Conservation (phyloP, 2,329 filamentous ascomycete genomes). For the Cercospora canescens region DNA sequence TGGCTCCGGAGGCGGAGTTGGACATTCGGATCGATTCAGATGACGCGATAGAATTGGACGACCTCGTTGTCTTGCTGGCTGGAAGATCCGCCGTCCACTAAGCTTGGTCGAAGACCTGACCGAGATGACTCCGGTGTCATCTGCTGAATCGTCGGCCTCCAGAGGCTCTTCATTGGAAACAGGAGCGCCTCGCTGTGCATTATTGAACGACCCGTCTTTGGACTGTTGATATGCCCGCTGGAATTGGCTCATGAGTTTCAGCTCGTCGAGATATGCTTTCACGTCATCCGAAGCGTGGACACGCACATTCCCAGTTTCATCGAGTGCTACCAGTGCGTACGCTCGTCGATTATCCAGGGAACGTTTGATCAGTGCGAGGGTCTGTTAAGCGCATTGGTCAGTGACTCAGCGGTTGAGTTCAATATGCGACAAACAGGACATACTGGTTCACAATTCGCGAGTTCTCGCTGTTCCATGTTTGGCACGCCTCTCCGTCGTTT, state of each 20-base stretch:
- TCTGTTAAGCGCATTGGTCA: neutral
- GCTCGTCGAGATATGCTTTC: constrained; percentile 14
- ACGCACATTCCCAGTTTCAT: constrained; percentile 16
- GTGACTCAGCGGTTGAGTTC: neutral
- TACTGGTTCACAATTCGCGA: neutral
- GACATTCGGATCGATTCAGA: neutral
- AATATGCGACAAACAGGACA: neutral
- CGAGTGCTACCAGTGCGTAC: constrained; percentile 16
- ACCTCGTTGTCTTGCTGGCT: constrained; percentile 12
- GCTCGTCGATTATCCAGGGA: constrained; percentile 7
- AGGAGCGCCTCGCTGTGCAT: neutral
- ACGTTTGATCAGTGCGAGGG: constrained; percentile 5
- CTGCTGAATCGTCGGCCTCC: neutral
- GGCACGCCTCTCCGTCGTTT: neutral
- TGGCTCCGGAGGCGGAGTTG: constrained; percentile 3
- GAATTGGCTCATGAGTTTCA: constrained; percentile 1
- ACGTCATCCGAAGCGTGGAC: constrained; percentile 11
- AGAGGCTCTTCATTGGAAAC: neutral
- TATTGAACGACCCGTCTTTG: neutral
- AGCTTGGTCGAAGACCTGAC: neutral
- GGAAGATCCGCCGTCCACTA: constrained; percentile 1
- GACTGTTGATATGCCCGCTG: constrained; percentile 8
- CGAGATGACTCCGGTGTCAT: neutral
- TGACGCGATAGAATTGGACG: constrained; percentile 15
- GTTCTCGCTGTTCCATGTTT: neutral